Evolutionary conservation across 345 rosid species (phyloP).

Genomic region (Salix viminalis): DNA sequence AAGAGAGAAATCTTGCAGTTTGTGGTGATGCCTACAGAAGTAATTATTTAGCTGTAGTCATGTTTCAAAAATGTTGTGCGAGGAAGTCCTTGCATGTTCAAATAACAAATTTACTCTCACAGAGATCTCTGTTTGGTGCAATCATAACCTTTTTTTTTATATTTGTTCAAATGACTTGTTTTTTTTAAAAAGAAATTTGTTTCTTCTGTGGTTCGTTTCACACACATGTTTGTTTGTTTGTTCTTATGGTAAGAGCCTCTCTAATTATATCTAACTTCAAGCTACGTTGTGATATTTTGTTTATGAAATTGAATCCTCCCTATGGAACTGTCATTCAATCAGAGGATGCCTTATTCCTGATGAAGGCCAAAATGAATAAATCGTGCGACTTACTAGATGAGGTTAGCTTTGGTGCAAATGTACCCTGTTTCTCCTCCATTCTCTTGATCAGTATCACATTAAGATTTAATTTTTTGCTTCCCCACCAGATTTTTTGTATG

Average conservation of each 20-base stretch:
- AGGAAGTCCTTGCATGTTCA: no score
- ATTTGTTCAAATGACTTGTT: neutral
- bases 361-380: conserved; percentile 66
- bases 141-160: no score
- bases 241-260: neutral
- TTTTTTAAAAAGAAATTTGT: neutral
- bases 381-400: conserved; percentile 67
- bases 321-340: neutral
- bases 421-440: neutral
- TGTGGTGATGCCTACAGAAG: no score
- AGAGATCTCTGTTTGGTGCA: no score
- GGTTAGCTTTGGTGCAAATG: conserved; percentile 38
- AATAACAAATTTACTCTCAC: no score
- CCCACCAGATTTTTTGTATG: no score
- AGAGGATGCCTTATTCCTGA: conserved; percentile 15
- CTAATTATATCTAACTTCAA: neutral
- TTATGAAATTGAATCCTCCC: neutral
- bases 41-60: no score
- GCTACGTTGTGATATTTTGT: neutral
- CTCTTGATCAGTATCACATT: no score
- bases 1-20: no score
- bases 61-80: no score
- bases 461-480: no score
- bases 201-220: neutral
- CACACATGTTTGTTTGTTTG: neutral